Conservation (phyloP, 139 green algal species). For the Yamagishiella unicocca region DNA sequence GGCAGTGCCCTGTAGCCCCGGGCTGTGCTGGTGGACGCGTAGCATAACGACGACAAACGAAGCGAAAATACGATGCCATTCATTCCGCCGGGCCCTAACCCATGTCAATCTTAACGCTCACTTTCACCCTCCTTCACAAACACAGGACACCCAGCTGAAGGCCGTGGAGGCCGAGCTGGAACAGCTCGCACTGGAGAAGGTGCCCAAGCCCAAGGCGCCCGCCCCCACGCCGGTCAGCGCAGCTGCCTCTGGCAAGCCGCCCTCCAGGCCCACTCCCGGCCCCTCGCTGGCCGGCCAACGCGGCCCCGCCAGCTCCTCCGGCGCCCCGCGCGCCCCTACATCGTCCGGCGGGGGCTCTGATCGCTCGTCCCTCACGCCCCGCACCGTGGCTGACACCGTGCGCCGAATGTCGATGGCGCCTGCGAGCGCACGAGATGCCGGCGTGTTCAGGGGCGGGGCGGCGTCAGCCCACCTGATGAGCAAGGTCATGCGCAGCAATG, state of each 20-base stretch:
- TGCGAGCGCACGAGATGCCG: background rate
- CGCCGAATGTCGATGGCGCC: background rate
- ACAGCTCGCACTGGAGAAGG: slow-evolving; percentile 31
- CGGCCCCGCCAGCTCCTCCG: background rate
- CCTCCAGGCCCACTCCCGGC: background rate
- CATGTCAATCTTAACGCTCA: no score
- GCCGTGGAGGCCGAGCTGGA: slow-evolving; percentile 35
- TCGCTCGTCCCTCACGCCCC: background rate
- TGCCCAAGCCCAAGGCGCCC: background rate
- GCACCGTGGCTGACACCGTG: background rate
- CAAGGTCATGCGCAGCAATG: slow-evolving; percentile 11
- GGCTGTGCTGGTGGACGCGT: no score
- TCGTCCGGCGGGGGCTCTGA: background rate
- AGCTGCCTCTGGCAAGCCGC: background rate
- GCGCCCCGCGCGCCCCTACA: background rate
- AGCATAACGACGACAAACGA: no score
- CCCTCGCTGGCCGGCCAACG: background rate
- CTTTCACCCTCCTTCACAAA: no score
- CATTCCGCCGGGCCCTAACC: no score
- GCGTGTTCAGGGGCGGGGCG: background rate
- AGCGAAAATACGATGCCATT: no score
- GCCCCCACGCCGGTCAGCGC: background rate
- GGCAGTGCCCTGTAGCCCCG: no score
- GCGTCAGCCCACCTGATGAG: background rate
- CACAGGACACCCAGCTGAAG: slow-evolving; percentile 13